These are phyloP conservation scores for Neurospora africana DNA, from an alignment of 495 filamentous ascomycete genomes.

Conservation along the genomic window DNA sequence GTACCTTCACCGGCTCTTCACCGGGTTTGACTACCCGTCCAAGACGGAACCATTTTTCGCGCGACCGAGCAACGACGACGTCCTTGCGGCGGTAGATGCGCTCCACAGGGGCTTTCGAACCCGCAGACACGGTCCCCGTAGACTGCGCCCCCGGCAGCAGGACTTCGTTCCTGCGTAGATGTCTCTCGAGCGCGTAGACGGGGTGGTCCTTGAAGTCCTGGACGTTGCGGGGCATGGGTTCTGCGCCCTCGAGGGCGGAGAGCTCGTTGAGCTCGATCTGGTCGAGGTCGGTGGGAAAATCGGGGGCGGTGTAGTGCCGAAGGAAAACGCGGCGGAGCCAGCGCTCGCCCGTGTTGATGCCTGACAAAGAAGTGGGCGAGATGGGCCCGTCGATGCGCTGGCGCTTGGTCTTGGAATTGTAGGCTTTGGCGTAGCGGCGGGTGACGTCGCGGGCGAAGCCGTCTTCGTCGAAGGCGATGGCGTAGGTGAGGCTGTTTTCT, in stretches of 20 bases:
- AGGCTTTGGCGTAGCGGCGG: slow-evolving; percentile 65
- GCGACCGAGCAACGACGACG: slow-evolving; percentile 61
- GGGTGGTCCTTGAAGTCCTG: slow-evolving; percentile 92
- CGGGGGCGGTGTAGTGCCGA: slow-evolving; percentile 46
- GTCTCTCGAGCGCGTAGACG: slow-evolving; percentile 75
- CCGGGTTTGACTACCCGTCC: slow-evolving; percentile 65
- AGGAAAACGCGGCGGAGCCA: slow-evolving; percentile 62
- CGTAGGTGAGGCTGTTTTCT: slow-evolving; percentile 69
- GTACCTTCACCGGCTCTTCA: slow-evolving; percentile 67
- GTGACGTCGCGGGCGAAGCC: slow-evolving; percentile 71
- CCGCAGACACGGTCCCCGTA: slow-evolving; percentile 67
- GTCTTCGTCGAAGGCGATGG: slow-evolving; percentile 71
- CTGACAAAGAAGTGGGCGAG: neutral
- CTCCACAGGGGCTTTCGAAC: slow-evolving; percentile 44
- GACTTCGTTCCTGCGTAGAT: slow-evolving; percentile 76
- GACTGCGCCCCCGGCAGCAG: slow-evolving; percentile 54
- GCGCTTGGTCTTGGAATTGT: slow-evolving; percentile 78
- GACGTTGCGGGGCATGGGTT: slow-evolving; percentile 84
- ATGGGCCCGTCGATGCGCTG: slow-evolving; percentile 52
- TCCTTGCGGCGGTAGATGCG: slow-evolving; percentile 70
- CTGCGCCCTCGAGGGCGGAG: slow-evolving; percentile 52
- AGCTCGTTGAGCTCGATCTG: slow-evolving; percentile 75
- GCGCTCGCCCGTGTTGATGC: slow-evolving; percentile 36
- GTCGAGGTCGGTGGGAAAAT: slow-evolving; percentile 50
- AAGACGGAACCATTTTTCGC: slow-evolving; percentile 78